Conservation (phyloP, 2,329 filamentous ascomycete genomes). For the Plenodomus biglobosus region DNA sequence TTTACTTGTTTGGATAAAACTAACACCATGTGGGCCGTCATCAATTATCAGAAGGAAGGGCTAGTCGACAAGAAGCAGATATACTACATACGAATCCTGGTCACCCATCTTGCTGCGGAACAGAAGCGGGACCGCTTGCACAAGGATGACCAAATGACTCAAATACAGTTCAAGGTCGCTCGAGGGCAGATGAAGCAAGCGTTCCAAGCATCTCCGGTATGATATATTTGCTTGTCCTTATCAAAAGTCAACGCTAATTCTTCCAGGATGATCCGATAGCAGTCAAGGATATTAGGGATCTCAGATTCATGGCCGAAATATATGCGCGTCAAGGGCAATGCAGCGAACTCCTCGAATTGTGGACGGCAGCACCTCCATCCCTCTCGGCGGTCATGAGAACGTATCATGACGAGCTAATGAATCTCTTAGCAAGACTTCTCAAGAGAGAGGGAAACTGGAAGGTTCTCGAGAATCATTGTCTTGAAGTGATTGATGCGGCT, state of each 20-base stretch:
- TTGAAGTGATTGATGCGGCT: conserved; percentile 15
- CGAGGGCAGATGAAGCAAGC: conserved; percentile 30
- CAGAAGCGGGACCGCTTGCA: conserved; percentile 18
- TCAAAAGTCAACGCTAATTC: conserved; percentile 8
- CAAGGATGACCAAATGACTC: conserved; percentile 17
- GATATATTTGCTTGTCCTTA: neutral
- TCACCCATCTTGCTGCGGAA: conserved; percentile 31
- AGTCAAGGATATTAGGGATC: conserved; percentile 34
- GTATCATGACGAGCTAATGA: conserved; percentile 26
- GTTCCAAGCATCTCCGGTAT: conserved; percentile 29
- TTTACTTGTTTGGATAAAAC: neutral
- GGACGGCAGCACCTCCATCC: conserved; percentile 19
- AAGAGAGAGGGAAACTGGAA: conserved; percentile 15
- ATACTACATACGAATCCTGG: conserved; percentile 33
- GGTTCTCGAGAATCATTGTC: conserved; percentile 20
- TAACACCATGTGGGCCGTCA: conserved; percentile 30
- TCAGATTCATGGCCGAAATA: conserved; percentile 40
- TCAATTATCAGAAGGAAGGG: conserved; percentile 32
- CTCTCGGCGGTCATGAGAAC: conserved; percentile 23
- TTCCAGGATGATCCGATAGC: conserved; percentile 29
- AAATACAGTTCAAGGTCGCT: conserved; percentile 26
- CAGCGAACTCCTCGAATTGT: conserved; percentile 30
- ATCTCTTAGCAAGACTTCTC: conserved; percentile 17
- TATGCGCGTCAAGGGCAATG: conserved; percentile 27
- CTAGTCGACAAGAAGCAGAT: conserved; percentile 21